phyloP scores from a whole-genome alignment of 257 asterid species.

The Fraxinus quadrangulata region DNA sequence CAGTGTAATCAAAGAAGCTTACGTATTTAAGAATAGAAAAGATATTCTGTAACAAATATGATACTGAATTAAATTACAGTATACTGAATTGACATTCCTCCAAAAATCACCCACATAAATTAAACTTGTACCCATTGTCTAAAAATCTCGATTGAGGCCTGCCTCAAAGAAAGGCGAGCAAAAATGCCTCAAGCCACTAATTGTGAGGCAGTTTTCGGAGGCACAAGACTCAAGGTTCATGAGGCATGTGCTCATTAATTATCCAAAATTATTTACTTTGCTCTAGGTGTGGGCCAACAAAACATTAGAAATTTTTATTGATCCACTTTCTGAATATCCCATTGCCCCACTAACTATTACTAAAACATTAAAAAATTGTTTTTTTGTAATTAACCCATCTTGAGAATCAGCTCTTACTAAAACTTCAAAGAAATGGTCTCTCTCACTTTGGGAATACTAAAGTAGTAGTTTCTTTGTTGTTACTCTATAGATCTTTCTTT shows the following conservation, averaged over 20 bases:
- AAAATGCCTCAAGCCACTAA: background rate
- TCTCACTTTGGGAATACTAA: background rate
- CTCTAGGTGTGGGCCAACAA: background rate
- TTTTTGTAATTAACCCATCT: background rate
- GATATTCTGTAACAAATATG: background rate
- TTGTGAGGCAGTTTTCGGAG: background rate
- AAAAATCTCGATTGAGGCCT: background rate
- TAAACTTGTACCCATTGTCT: background rate
- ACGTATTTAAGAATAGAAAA: conserved; percentile 4
- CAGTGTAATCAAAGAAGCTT: conserved; percentile 21
- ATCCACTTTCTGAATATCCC: background rate
- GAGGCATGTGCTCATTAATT: background rate
- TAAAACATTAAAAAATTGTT: background rate
- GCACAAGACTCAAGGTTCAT: background rate
- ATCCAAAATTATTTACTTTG: background rate
- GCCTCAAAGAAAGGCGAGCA: background rate
- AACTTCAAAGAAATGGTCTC: background rate
- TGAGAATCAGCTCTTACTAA: background rate
- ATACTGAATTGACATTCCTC: background rate
- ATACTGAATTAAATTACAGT: background rate
- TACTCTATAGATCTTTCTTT: background rate
- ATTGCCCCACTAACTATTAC: background rate
- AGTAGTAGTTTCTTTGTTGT: background rate
- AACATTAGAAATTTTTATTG: background rate
- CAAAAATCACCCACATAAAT: background rate